Base-by-base conservation (phyloP, 768 basidiomycete species). In the Lactarius indigo region DNA sequence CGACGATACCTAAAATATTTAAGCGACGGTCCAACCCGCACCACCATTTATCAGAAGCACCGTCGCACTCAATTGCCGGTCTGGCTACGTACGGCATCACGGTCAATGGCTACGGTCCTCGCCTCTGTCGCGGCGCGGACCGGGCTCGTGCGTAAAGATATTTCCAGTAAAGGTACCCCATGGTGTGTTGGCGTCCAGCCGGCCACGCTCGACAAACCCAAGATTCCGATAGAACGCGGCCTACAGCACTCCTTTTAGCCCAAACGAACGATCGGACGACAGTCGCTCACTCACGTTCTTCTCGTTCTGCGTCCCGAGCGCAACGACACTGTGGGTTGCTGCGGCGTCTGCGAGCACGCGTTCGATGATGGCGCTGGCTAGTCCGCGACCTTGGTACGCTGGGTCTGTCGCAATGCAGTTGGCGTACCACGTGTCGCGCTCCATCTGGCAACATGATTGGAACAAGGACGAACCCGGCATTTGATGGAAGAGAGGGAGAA, bases 251-350 rank as follows among this genome's bases (percentile, higher is more conserved):
- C 47, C 2, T 35, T n/a, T 33, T 23, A 50, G 47, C 33, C 31
- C 37, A 23, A 62, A 28, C 9, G 9, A n/a, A 54, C 5, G 0
- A 44, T 23, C 15, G 3, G 50, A 35, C 10, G 50, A 12, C 13
- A 2, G 23, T 26, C 13, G 15, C 3, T 26, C 50, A 52, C 50
- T 52, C 52, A 63, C 62, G 13, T 63, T 63, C 37, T 39, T 23
- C 52, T 63, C 62, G 31, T 10, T 54, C 52, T 63, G 62, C 18
- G 62, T 63, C 15, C 62, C 62, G 26, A 63, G 62, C 5, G 52
- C 62, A 26, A 56, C 62, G 17, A 26, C 52, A 3, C 23, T 30
- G 5, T 30, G 30, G 9, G 47, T 33, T 18, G 12, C n/a, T 28
- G 52, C 62, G 20, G 62, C 62, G 9, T 63, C 47, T 28, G 37